phyloP scores from a whole-genome alignment of 352 stramenopile species.

The Phytophthora uliginosa region DNA sequence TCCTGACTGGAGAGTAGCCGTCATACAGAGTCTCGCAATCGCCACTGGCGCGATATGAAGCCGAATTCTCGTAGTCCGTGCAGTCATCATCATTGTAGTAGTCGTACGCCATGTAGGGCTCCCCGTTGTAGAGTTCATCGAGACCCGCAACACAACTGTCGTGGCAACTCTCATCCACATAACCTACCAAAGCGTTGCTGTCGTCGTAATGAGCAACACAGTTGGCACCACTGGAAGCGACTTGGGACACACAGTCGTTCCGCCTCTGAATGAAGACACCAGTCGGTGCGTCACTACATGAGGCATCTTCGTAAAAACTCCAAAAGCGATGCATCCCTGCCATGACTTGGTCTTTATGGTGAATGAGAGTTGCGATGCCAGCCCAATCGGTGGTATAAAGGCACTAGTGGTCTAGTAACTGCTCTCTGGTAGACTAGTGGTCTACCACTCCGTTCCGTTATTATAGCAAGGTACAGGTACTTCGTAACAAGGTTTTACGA shows the following conservation, averaged over 20 bases:
- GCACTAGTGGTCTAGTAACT: not conserved
- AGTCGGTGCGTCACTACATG: slow-evolving; percentile 8
- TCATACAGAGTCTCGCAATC: slow-evolving; percentile 4
- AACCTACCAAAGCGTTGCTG: not conserved
- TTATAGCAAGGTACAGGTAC: too few relatives aligned
- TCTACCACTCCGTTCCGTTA: too few relatives aligned
- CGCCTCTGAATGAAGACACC: slow-evolving; percentile 1
- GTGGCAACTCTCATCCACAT: slow-evolving; percentile 15
- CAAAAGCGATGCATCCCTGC: slow-evolving; percentile 10
- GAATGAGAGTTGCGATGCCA: not conserved
- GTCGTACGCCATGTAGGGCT: slow-evolving; percentile 17
- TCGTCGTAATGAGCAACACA: not conserved
- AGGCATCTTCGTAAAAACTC: slow-evolving; percentile 16
- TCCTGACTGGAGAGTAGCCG: not conserved
- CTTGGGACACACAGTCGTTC: slow-evolving; percentile 1
- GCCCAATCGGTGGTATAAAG: not conserved
- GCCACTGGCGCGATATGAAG: slow-evolving; percentile 5
- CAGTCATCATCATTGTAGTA: slow-evolving; percentile 7
- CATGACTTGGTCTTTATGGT: not conserved
- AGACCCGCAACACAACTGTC: not conserved
- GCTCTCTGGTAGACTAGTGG: not conserved
- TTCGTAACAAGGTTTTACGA: too few relatives aligned
- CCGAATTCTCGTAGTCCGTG: slow-evolving; percentile 4
- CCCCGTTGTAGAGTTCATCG: slow-evolving; percentile 4
- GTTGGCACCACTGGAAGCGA: not conserved